phyloP scores from a whole-genome alignment of 768 basidiomycete species.

The Kwoniella dendrophila region DNA sequence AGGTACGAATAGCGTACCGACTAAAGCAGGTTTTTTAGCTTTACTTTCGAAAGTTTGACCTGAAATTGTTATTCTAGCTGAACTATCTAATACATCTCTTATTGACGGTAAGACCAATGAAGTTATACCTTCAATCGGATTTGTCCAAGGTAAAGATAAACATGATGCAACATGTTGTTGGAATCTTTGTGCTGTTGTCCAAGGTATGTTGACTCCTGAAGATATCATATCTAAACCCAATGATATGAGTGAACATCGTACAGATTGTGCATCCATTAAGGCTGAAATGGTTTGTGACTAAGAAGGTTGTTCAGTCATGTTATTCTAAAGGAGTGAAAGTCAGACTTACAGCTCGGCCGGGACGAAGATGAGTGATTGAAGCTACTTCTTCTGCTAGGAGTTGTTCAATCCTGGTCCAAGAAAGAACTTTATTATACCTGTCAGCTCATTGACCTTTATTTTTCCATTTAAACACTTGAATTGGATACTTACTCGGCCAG shows the following conservation, averaged over 20 bases:
- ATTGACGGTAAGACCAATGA: slow-evolving; percentile 34
- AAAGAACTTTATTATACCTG: slow-evolving; percentile 27
- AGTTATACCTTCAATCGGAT: slow-evolving; percentile 27
- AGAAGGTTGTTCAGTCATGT: neutral
- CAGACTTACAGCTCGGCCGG: slow-evolving; percentile 27
- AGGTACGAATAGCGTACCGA: slow-evolving; percentile 40
- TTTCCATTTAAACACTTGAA: no score
- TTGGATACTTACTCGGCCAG: slow-evolving; percentile 35
- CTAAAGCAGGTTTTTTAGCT: slow-evolving; percentile 27
- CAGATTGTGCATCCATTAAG: slow-evolving; percentile 32
- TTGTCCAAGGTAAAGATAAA: slow-evolving; percentile 31
- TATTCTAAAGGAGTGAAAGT: neutral
- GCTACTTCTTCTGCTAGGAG: slow-evolving; percentile 35
- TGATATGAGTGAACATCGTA: slow-evolving; percentile 32
- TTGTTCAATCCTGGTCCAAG: slow-evolving; percentile 41
- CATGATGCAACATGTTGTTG: slow-evolving; percentile 45
- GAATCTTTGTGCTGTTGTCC: slow-evolving; percentile 32
- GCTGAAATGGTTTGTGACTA: slow-evolving; percentile 33
- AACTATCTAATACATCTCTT: slow-evolving; percentile 33
- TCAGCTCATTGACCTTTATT: slow-evolving; percentile 1
- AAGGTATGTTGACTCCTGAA: slow-evolving; percentile 26
- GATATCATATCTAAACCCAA: slow-evolving; percentile 40
- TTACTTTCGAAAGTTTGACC: slow-evolving; percentile 12
- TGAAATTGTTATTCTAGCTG: slow-evolving; percentile 15
- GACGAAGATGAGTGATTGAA: slow-evolving; percentile 24